Percentiles rank a stretch among this genome's conserved stretches.
These are phyloP conservation scores for Anisodus tanguticus DNA, from an alignment of 257 asterid genomes.

Conservation along the genomic window DNA sequence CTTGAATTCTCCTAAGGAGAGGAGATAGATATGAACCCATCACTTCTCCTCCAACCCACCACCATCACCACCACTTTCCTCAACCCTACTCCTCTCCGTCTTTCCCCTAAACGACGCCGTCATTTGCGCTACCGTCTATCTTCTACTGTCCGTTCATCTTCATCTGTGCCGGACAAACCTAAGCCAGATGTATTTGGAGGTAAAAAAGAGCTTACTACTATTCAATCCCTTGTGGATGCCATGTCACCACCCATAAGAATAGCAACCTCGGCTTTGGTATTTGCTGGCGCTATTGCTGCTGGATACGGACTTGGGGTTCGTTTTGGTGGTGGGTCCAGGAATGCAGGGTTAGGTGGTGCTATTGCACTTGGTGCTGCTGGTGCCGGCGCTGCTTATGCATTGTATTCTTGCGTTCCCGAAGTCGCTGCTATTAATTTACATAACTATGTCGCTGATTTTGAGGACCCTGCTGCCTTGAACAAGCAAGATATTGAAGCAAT, in stretches of 20 bases:
- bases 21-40: slow-evolving; percentile 47
- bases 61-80: slow-evolving; percentile 25
- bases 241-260: slow-evolving; percentile 79
- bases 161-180: slow-evolving; percentile 7
- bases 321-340: slow-evolving; percentile 79
- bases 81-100: slow-evolving; percentile 37
- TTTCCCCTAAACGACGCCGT: slow-evolving; percentile 39
- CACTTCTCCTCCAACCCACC: slow-evolving; percentile 56
- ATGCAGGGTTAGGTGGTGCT: slow-evolving; percentile 82
- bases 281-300: slow-evolving; percentile 77
- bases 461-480: slow-evolving; percentile 69
- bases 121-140: slow-evolving; percentile 35
- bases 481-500: slow-evolving; percentile 89
- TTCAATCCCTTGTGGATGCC: slow-evolving; percentile 71
- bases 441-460: slow-evolving; percentile 77
- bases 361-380: slow-evolving; percentile 82
- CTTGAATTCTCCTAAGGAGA: neutral
- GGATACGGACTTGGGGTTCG: slow-evolving; percentile 85
- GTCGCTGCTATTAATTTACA: slow-evolving; percentile 87
- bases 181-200: slow-evolving; percentile 72
- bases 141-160: slow-evolving; percentile 41
- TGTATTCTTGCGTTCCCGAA: slow-evolving; percentile 84
- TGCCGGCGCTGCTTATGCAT: slow-evolving; percentile 85
- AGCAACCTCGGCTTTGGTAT: slow-evolving; percentile 68
- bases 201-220: slow-evolving; percentile 60